Evolutionary conservation across 2,329 filamentous ascomycete genomes (phyloP).

Genomic region (Cordyceps fumosorosea): DNA sequence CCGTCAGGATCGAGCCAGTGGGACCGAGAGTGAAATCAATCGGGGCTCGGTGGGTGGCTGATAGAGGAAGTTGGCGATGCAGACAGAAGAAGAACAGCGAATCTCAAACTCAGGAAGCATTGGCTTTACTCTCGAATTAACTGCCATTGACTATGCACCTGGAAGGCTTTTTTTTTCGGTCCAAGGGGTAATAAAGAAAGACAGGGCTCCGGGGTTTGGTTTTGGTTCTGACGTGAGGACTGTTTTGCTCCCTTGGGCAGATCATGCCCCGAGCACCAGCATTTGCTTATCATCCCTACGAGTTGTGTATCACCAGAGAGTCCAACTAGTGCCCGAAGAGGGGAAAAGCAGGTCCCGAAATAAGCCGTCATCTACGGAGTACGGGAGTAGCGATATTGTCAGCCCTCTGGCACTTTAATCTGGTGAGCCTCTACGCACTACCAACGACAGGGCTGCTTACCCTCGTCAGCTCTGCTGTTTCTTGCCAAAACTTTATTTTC

Average conservation of each 20-base stretch:
- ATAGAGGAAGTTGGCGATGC: not conserved
- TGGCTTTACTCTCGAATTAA: not conserved
- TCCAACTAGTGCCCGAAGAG: not conserved
- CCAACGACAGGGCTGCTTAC: not conserved
- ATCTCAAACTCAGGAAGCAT: not conserved
- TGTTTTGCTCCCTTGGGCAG: not conserved
- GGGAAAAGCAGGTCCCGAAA: not conserved
- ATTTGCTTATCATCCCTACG: not conserved
- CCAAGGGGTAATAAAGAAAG: not conserved
- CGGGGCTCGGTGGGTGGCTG: no score
- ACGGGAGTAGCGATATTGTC: not conserved
- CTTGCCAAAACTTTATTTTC: not conserved
- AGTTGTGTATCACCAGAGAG: not conserved
- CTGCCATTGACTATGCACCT: no score
- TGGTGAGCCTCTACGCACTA: not conserved
- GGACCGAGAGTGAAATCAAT: no score
- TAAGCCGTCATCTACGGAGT: not conserved
- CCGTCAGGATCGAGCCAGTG: not conserved
- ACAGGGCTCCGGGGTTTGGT: not conserved
- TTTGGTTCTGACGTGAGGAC: slow-evolving; percentile 11
- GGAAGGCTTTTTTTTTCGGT: not conserved
- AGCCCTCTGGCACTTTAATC: not conserved
- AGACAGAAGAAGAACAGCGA: not conserved
- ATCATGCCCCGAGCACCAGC: not conserved
- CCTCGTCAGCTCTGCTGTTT: not conserved